Evolutionary conservation across 345 rosid genomes (phyloP), one percentile per base, ranked within the genome.

Genomic region (Eucalyptus virginea): DNA sequence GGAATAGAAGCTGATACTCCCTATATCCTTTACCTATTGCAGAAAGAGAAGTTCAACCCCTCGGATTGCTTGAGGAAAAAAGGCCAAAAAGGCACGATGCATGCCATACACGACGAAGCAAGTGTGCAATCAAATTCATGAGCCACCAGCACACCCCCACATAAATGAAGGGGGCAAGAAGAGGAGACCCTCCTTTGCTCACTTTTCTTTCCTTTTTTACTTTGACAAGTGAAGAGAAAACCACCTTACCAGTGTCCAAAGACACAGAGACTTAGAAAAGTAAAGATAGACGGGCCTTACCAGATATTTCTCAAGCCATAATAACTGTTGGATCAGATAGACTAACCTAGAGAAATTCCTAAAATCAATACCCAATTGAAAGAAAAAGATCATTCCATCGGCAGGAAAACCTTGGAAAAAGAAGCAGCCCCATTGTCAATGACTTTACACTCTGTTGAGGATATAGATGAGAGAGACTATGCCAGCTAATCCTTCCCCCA

Each of bases 21-120:
- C 93, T 26, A 93, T 77, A 77, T 91, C 65, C 89, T 93, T 94
- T 94, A 95, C 97, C 97, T 81, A 92, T 91, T 87, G 91, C 91
- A 90, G 92, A 91, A 92, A 94, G 88, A 91, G 93, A 91, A 87
- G 92, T 87, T 93, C 87, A 89, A 91, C 96, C 91, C 94, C 96
- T 92, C 92, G 93, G 87, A 94, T 91, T 65, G 95, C 95, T 94
- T 17, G 93, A 92, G 92, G 93, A 93, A 91, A 92, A 90, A 92
- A 92, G 89, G 93, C 90, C 91, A 89, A 92, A 89, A 92, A 86
- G 94, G 93, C 92, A 77, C 9, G 42, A 40, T 21, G 16, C 47
- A 77, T 77, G 83, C 83, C 83, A 77, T 77, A 77, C 28, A 37
- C 17, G 47, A 77, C 45, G 83, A 77, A 77, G 83, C 30, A 77